A percentile compares a stretch with the other conserved stretches of the same genome.
Conservation (phyloP, 257 asterid genomes). For the Osmanthus fragrans region DNA sequence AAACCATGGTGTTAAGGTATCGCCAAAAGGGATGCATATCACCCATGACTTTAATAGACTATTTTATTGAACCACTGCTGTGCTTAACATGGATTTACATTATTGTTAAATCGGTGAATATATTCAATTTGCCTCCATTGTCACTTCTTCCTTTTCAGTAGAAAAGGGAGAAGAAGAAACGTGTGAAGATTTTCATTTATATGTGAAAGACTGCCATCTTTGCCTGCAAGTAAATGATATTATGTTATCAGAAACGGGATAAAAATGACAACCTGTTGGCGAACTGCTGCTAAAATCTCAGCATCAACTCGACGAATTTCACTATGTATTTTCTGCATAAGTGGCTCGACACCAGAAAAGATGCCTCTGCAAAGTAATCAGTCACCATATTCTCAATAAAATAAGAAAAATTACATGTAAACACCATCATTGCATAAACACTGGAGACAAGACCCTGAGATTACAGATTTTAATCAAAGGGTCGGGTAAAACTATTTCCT, state of each 20-base stretch:
- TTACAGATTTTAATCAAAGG: background rate
- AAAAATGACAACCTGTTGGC: slow-evolving; percentile 77
- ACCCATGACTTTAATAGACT: background rate
- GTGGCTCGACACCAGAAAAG: slow-evolving; percentile 96
- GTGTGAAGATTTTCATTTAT: background rate
- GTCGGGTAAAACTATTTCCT: background rate
- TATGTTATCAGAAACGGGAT: background rate
- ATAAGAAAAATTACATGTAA: slow-evolving; percentile 2
- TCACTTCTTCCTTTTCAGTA: background rate
- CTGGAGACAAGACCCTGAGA: background rate
- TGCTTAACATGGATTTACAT: background rate
- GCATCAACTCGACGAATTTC: slow-evolving; percentile 89
- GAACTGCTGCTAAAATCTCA: slow-evolving; percentile 81
- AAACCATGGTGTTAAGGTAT: background rate
- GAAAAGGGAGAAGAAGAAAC: background rate
- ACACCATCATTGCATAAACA: background rate
- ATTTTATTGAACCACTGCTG: background rate
- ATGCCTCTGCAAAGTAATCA: slow-evolving; percentile 71
- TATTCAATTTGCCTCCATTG: background rate
- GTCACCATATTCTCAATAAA: slow-evolving; percentile 23
- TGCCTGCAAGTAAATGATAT: background rate
- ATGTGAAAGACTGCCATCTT: background rate
- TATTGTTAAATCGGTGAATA: background rate
- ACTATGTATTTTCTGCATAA: slow-evolving; percentile 86
- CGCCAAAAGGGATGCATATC: background rate